Evolutionary conservation across 2,329 filamentous ascomycete species (phyloP).

Genomic region (Salinomyces thailandicus): DNA sequence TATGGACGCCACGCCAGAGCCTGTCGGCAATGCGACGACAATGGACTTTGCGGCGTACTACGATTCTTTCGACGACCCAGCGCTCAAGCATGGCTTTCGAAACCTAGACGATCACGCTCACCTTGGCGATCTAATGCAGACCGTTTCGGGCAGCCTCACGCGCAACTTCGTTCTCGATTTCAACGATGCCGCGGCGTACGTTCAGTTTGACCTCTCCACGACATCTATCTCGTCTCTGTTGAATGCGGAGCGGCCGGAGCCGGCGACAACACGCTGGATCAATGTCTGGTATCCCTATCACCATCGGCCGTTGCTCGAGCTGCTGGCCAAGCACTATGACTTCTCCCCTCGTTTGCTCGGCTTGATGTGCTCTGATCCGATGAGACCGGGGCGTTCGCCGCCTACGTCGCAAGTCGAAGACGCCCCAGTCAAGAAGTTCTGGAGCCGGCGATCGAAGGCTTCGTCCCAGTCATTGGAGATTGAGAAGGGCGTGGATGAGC

Average conservation of each 20-base stretch:
- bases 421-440: slow-evolving; percentile 6
- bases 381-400: not conserved
- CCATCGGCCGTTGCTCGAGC: slow-evolving; percentile 47
- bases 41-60: slow-evolving; percentile 13
- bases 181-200: slow-evolving; percentile 43
- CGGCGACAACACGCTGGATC: slow-evolving; percentile 58
- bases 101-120: slow-evolving; percentile 44
- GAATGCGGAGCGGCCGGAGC: slow-evolving; percentile 34
- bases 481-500: slow-evolving; percentile 15
- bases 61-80: slow-evolving; percentile 8
- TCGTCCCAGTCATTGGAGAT: slow-evolving; percentile 6
- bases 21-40: not conserved
- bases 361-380: slow-evolving; percentile 50
- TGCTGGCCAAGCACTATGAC: slow-evolving; percentile 52
- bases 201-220: slow-evolving; percentile 44
- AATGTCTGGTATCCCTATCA: slow-evolving; percentile 60
- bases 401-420: not conserved
- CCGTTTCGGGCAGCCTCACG: slow-evolving; percentile 33
- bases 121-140: slow-evolving; percentile 36
- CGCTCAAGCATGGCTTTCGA: slow-evolving; percentile 29
- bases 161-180: slow-evolving; percentile 58
- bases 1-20: too few relatives aligned
- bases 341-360: slow-evolving; percentile 57
- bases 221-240: slow-evolving; percentile 34
- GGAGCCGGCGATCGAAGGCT: slow-evolving; percentile 5